Evolutionary conservation across 768 basidiomycete species (phyloP), one percentile per base, ranked within the genome.

Genomic region (Mrakia gelida): DNA sequence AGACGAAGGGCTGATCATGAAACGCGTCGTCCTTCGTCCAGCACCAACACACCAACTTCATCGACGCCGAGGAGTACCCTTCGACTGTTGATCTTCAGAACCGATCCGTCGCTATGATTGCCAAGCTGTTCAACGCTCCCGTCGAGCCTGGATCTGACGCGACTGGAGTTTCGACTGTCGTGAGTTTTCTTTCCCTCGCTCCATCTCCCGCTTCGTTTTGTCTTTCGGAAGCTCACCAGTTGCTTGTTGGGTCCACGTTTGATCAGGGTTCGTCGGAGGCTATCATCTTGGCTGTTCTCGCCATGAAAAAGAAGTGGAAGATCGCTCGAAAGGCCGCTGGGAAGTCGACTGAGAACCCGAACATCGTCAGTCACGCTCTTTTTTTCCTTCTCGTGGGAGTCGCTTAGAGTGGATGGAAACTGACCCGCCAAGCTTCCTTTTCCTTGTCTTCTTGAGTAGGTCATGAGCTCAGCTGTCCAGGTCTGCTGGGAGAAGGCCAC

Each of bases 401-500:
- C n/a, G n/a, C n/a, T n/a, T n/a, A n/a, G n/a, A n/a, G n/a, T n/a
- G n/a, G n/a, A n/a, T n/a, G n/a, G n/a, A n/a, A n/a, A n/a, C n/a
- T n/a, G n/a, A n/a, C n/a, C n/a, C n/a, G n/a, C n/a, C n/a, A n/a
- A n/a, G n/a, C n/a, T n/a, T n/a, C n/a, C 30, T 32, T 71, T 23
- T 43, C 13, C 70, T 4, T 18, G 1, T 43, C 13, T 45, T n/a
- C 18, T 13, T 59, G 59, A 9, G 6, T 8, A 59, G 59, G 59
- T 84, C 41, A 83, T 83, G 82, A 80, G 75, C 68, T 73, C 82
- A 26, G 82, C 82, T 1, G 82, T 82, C 28, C 81, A 81, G 71
- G 81, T 80, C 71, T 83, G 83, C 75, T 84, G 82, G 82, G 84
- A 85, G 79, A 84, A 84, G 76, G 84, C 83, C 0, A 78, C 80